A percentile compares a stretch with the other conserved stretches of the same genome.
phyloP scores from a whole-genome alignment of 306 rosid species.

The Astragalus membranaceus region DNA sequence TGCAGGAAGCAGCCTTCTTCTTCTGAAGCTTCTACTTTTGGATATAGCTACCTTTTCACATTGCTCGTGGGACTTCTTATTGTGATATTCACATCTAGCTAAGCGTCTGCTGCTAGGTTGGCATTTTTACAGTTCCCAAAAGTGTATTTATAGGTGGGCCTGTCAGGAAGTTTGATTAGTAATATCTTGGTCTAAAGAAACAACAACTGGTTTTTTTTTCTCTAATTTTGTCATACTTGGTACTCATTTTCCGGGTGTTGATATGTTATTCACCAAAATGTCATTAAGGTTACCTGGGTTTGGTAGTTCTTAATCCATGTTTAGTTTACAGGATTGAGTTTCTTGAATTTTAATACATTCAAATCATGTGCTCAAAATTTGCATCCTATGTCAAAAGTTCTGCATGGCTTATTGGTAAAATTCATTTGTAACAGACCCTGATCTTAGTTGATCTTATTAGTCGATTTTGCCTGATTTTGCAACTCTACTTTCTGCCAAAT shows the following conservation, averaged over 20 bases:
- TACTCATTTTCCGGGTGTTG: slow-evolving; percentile 13
- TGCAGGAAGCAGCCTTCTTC: slow-evolving; percentile 34
- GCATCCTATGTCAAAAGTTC: not conserved
- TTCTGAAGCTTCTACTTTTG: slow-evolving; percentile 30
- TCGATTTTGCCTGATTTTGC: too few species aligned
- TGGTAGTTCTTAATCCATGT: not conserved
- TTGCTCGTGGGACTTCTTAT: slow-evolving; percentile 41
- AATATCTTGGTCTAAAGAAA: not conserved
- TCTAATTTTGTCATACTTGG: not conserved
- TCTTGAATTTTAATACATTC: not conserved
- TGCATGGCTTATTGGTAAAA: not conserved
- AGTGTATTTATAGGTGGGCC: slow-evolving; percentile 15
- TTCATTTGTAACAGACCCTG: not conserved
- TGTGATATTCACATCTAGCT: slow-evolving; percentile 22
- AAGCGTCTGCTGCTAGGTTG: slow-evolving; percentile 13
- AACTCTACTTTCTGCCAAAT: too few species aligned
- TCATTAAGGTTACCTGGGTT: not conserved
- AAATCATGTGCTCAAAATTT: not conserved
- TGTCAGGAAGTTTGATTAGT: not conserved
- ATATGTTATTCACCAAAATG: slow-evolving; percentile 9
- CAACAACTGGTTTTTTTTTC: not conserved
- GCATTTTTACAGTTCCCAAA: slow-evolving; percentile 9
- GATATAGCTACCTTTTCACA: slow-evolving; percentile 18
- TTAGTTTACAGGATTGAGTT: not conserved
- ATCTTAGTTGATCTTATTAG: not conserved